phyloP scores from a whole-genome alignment of 345 rosid genomes.

The Theobroma cacao region DNA sequence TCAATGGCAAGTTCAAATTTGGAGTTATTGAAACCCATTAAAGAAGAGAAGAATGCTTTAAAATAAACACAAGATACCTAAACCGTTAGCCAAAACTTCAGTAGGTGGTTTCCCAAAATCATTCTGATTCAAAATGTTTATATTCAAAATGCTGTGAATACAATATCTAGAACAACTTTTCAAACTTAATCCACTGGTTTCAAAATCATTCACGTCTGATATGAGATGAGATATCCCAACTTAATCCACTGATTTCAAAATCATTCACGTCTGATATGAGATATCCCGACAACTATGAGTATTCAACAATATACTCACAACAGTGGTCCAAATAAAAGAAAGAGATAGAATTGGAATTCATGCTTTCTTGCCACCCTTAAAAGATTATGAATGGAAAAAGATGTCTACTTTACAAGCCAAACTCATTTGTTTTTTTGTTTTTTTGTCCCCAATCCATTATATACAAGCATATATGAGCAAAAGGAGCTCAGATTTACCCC shows the following conservation, averaged over 20 bases:
- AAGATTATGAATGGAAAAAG: conserved; percentile 17
- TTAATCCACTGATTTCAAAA: too few species aligned
- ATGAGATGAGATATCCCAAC: too few species aligned
- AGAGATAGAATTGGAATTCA: conserved; percentile 11
- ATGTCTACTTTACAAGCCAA: conserved; percentile 8
- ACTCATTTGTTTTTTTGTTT: background rate
- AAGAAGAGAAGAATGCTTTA: background rate
- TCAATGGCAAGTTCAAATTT: background rate
- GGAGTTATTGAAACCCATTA: background rate
- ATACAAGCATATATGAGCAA: conserved; percentile 13
- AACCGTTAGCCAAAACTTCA: background rate
- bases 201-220: too few species aligned
- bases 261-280: too few species aligned
- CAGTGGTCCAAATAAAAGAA: conserved; percentile 11
- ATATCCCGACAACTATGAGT: conserved; percentile 9
- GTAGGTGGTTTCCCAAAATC: background rate
- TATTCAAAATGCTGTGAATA: too few species aligned
- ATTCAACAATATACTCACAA: conserved; percentile 8
- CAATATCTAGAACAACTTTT: too few species aligned
- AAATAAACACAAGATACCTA: background rate
- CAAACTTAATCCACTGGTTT: too few species aligned
- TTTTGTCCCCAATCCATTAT: conserved; percentile 15
- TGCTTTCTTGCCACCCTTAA: background rate
- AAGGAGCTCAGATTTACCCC: conserved; percentile 15
- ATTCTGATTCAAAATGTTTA: too few species aligned